Base-by-base conservation (phyloP, 2,329 filamentous ascomycete genomes). In the Fusarium proliferatum region DNA sequence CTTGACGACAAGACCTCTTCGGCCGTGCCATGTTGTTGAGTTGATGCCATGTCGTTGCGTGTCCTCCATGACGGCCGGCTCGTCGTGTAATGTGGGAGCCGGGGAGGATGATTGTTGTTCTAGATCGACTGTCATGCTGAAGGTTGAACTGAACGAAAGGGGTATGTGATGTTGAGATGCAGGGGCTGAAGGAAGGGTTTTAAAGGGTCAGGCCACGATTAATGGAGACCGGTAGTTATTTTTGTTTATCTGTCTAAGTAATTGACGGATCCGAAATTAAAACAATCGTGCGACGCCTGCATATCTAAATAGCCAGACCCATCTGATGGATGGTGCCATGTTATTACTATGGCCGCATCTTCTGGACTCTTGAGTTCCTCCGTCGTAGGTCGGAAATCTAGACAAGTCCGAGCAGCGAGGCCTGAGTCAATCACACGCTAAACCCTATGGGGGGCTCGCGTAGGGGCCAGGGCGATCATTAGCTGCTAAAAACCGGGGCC, bases 21-120 rank as follows among this genome's bases (percentile, higher is more conserved):
- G 66, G 39, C 58, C 64, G 16, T 38, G 61, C 75, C 73, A 76
- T 36, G 56, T 23, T 19, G 58, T 42, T 19, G 71, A 71, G 38
- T 43, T 68, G 23, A 74, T 51, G 34, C 71, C 51, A 28, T 64
- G 58, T 30, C 71, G 51, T 28, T 58, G 39, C 38, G 52, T 62
- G 7, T 62, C 46, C 15, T 52, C 33, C 53, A 48, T 53, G 9
- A 9, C 38, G 9, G 19, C 45, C 6, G 52, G 56, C 19, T 73
- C 66, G 28, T 73, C 61, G 53, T 67, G 71, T 17, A 73, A 46
- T 8, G 71, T 73, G 21, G 70, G 70, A 5, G 71, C 66, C 62
- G 70, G 70, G 38, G 70, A 71, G 10, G 70, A 45, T 6, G 67
- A 30, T 26, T 65, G 69, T 28, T 72, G 65, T 45, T 61, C 67